These are phyloP conservation scores for Suillus luteus DNA, from an alignment of 768 basidiomycete genomes.

Conservation along the genomic window DNA sequence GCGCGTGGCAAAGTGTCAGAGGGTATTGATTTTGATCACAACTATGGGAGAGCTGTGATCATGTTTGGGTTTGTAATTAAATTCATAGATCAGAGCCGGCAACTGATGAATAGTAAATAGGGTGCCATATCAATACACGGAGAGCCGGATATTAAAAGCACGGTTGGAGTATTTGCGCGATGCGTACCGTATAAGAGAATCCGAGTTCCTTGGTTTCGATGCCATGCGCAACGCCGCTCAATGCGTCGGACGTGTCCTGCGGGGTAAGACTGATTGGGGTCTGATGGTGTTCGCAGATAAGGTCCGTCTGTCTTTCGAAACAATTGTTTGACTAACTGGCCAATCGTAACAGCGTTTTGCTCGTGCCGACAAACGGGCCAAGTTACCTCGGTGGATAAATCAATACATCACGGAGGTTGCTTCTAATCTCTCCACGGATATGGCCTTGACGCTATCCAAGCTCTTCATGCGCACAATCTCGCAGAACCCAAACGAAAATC, in stretches of 20 bases:
- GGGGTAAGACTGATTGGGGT: slow-evolving; percentile 99
- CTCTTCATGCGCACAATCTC: slow-evolving; percentile 98
- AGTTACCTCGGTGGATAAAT: slow-evolving; percentile 98
- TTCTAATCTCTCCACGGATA: slow-evolving; percentile 96
- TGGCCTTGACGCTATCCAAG: slow-evolving; percentile 93
- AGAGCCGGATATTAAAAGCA: slow-evolving; percentile 95
- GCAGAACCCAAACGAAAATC: slow-evolving; percentile 95
- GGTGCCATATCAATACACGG: slow-evolving; percentile 97
- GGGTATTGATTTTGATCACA: slow-evolving; percentile 99
- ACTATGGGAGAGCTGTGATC: slow-evolving; percentile 97
- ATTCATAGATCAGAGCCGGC: slow-evolving; percentile 5
- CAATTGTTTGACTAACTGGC: not conserved
- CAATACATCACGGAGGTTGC: slow-evolving; percentile 99
- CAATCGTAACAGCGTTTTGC: slow-evolving; percentile 73
- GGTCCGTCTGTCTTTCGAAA: slow-evolving; percentile 45
- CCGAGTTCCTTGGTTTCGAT: slow-evolving; percentile 98
- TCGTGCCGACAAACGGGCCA: slow-evolving; percentile 89
- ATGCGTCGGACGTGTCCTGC: slow-evolving; percentile 95
- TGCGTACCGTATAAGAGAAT: slow-evolving; percentile 96
- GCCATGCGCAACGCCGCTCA: slow-evolving; percentile 99
- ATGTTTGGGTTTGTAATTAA: slow-evolving; percentile 85
- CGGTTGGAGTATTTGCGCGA: slow-evolving; percentile 98
- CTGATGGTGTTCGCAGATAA: slow-evolving; percentile 99
- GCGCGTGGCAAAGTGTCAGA: slow-evolving; percentile 99
- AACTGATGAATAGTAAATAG: slow-evolving; percentile 39